Conservation (phyloP, 495 filamentous ascomycete species). For the Pseudomonodictys pantanalensis region DNA sequence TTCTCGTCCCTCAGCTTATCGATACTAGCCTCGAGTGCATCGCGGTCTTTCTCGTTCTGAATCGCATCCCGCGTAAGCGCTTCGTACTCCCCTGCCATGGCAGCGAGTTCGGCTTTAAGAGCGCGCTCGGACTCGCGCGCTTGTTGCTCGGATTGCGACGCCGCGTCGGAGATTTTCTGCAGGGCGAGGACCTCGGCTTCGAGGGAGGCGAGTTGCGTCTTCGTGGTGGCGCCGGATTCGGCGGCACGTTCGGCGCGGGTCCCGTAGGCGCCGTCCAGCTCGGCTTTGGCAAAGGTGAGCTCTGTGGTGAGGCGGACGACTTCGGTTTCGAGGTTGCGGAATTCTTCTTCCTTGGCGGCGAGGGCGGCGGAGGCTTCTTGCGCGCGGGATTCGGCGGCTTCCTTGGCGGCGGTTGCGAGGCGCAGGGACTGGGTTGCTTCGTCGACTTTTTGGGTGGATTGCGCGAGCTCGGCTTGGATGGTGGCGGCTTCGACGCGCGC, state of each 20-base stretch:
- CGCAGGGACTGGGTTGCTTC: constrained; percentile 11
- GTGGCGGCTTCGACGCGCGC: constrained; percentile 30
- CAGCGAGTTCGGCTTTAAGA: constrained; percentile 75
- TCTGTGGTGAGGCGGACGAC: constrained; percentile 86
- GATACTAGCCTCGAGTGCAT: constrained; percentile 69
- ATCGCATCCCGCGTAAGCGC: constrained; percentile 81
- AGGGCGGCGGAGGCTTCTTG: constrained; percentile 18
- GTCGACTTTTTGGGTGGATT: constrained; percentile 22
- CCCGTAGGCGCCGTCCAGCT: constrained; percentile 90
- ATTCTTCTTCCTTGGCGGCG: constrained; percentile 33
- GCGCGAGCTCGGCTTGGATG: constrained; percentile 30
- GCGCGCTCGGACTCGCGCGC: constrained; percentile 45
- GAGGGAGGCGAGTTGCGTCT: constrained; percentile 56
- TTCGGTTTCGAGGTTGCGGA: constrained; percentile 73
- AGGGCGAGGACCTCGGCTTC: constrained; percentile 46
- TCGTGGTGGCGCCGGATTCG: constrained; percentile 46
- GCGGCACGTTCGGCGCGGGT: constrained; percentile 41
- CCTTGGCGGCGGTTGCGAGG: constrained; percentile 20
- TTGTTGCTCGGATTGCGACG: constrained; percentile 19
- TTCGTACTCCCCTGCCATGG: constrained; percentile 81
- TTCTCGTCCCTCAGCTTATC: constrained; percentile 67
- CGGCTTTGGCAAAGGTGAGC: constrained; percentile 84
- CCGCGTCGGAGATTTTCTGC: constrained; percentile 22
- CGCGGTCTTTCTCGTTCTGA: constrained; percentile 80
- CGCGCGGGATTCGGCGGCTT: constrained; percentile 20